Evolutionary conservation across 2,329 filamentous ascomycete genomes (phyloP), one percentile per base, ranked within the genome.

Genomic region (Microdochium paspali): DNA sequence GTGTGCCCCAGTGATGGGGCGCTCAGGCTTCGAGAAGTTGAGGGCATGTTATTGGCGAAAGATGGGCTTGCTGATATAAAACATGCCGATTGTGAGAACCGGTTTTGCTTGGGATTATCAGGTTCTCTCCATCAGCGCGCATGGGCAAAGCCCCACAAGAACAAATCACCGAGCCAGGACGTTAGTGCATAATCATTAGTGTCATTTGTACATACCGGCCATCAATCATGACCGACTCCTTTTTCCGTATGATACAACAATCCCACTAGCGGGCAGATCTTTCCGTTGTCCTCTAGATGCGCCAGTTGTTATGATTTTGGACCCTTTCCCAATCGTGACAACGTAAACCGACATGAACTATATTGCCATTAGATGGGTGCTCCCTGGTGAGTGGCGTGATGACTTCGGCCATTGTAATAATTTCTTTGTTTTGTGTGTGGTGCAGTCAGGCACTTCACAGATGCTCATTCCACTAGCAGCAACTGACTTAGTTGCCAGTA

Each of bases 401-500:
- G n/a, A 15, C 4, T 20, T 40, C n/a, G n/a, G n/a, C n/a, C n/a
- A n/a, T n/a, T n/a, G n/a, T n/a, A n/a, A n/a, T n/a, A n/a, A n/a
- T n/a, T n/a, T n/a, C n/a, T n/a, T n/a, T n/a, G n/a, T n/a, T n/a
- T n/a, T n/a, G n/a, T n/a, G n/a, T n/a, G n/a, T n/a, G n/a, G n/a
- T n/a, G n/a, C n/a, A n/a, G n/a, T n/a, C n/a, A 20, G 13, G 15
- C 18, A 20, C 35, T 3, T 21, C 5, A 5, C 26, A 28, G 13
- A 9, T 40, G 18, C 18, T 20, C 12, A 15, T 40, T 9, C 18
- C 31, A 18, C 31, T 13, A 5, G 20, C 15, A 18, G 18, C 3
- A 21, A 20, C 35, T 9, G 28, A 48, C 42, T 51, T 59, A 62
- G 47, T 59, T 50, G 39, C 58, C 58, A 40, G 59, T 57, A 46